Base-by-base conservation (phyloP, 1,284 basidiomycete species). In the Apiotrichum gracile region DNA sequence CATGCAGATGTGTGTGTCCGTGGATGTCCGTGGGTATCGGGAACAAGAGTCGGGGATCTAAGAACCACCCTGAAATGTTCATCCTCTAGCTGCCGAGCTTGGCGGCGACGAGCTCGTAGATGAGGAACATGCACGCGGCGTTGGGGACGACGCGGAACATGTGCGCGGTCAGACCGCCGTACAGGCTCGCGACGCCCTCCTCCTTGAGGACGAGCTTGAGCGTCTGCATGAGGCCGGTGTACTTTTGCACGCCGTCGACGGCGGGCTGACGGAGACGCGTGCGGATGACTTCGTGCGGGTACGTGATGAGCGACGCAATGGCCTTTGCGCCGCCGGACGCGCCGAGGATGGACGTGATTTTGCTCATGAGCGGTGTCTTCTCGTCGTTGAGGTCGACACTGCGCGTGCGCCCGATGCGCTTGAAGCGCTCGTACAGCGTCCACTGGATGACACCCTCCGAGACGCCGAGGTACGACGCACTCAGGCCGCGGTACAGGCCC, bases 381-480 rank as follows among this genome's bases (percentile, higher is more conserved):
- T 64, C 49, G 31, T 55, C 48, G 42, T 57, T 52, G n/a, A 52
- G 49, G 22, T 53, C 39, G 49, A 55, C 44, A 1, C 55, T 12
- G n/a, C 54, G 57, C 10, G 58, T 53, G 24, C 62, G 56, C 21
- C 63, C 62, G 27, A 71, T 53, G 14, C 65, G 62, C 59, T 73
- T 73, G 56, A 73, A 64, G 29, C 71, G 67, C 66, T 98, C 96
- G 72, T 99, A 98, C 13, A 99, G 77, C 21, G 89, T 88, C 96
- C 96, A 99, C 66, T 97, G 94, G 52, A 98, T 97, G 21, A 93
- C 93, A 5, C 88, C 88, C 74, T 99, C 96, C 17, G 91, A 89
- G 8, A 97, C 94, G 29, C 96, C 96, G 17, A 99, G 80, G 73
- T 97, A 93, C 63, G 87, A 91, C 46, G 96, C 96, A 60, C 86